These are phyloP conservation scores for Tetrahymena thermophila DNA, from an alignment of 73 alveolate genomes.

Conservation along the genomic window DNA sequence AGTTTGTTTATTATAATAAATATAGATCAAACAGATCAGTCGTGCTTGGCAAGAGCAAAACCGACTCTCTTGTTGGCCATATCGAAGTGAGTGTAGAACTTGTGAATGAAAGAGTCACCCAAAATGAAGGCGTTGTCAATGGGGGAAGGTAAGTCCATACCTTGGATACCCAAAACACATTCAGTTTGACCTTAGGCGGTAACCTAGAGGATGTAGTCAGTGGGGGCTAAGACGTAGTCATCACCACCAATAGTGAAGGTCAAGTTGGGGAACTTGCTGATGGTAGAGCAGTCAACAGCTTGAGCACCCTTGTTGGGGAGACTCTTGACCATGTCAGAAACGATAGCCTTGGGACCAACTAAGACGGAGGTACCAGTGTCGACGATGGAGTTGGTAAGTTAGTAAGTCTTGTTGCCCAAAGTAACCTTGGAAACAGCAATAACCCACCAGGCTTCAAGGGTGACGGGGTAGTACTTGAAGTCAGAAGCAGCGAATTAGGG, in stretches of 20 bases:
- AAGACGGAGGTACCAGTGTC: slow-evolving; percentile 82
- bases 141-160: slow-evolving; percentile 53
- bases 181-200: slow-evolving; percentile 34
- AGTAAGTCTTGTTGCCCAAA: slow-evolving; percentile 49
- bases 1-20: not conserved
- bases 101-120: slow-evolving; percentile 31
- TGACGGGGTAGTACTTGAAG: slow-evolving; percentile 55
- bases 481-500: slow-evolving; percentile 51
- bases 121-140: slow-evolving; percentile 60
- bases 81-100: slow-evolving; percentile 54
- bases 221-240: slow-evolving; percentile 33
- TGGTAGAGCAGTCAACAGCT: slow-evolving; percentile 41
- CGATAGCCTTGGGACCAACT: slow-evolving; percentile 53
- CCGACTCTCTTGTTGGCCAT: slow-evolving; percentile 84
- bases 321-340: slow-evolving; percentile 31
- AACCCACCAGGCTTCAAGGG: slow-evolving; percentile 77
- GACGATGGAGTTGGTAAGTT: slow-evolving; percentile 46
- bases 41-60: slow-evolving; percentile 65
- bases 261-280: slow-evolving; percentile 32
- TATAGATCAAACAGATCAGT: not conserved
- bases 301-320: slow-evolving; percentile 32
- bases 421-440: slow-evolving; percentile 52
- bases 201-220: slow-evolving; percentile 35
- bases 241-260: slow-evolving; percentile 59
- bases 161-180: slow-evolving; percentile 45